Evolutionary conservation across 2,329 filamentous ascomycete species (phyloP), one percentile per base, ranked within the genome.

Genomic region (Plectosphaerella plurivora): DNA sequence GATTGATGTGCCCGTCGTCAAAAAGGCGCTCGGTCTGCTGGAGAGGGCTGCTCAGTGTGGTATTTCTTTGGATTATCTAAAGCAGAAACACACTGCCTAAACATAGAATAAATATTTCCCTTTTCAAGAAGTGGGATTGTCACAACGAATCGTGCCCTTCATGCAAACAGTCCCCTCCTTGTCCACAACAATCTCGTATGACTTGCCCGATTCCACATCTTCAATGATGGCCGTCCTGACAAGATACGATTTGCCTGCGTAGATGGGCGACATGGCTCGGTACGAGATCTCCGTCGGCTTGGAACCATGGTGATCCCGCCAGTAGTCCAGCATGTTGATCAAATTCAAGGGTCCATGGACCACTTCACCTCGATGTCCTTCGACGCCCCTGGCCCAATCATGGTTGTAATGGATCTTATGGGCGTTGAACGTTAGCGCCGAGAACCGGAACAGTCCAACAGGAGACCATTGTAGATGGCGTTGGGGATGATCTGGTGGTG

Each of bases 401-500:
- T 80, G 77, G 62, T 91, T 88, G 60, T 93, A 86, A 67, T 96
- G 91, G 51, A 96, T 95, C 58, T 83, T 85, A 67, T 96, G 91
- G 0, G 83, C 89, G 64, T 96, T 96, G 73, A 91, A 91, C 0
- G 89, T 95, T 41, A 96, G 72, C 0, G 89, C 89, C 1, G 87
- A 91, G 73, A 91, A 96, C 16, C 89, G 83, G 69, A 94, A 95
- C 1, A 96, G 77, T 2, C 71, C 73, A 0, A 73, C 70, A 0
- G 74, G 68, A 0, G 77, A 79, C 74, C 73, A 78, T 18, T 61
- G 60, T 5, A 76, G 50, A 14, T 65, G 62, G 10, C 74, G 63
- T 1, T 56, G 44, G 0, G 62, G 62, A 39, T 55, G 58, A 3
- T 47, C 64, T 65, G 10, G 15, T 18, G 9, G 15, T 10, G 7